A percentile compares a stretch with the other conserved stretches of the same genome.
phyloP scores from a whole-genome alignment of 2,329 filamentous ascomycete species.

The Penicillium capsulatum region DNA sequence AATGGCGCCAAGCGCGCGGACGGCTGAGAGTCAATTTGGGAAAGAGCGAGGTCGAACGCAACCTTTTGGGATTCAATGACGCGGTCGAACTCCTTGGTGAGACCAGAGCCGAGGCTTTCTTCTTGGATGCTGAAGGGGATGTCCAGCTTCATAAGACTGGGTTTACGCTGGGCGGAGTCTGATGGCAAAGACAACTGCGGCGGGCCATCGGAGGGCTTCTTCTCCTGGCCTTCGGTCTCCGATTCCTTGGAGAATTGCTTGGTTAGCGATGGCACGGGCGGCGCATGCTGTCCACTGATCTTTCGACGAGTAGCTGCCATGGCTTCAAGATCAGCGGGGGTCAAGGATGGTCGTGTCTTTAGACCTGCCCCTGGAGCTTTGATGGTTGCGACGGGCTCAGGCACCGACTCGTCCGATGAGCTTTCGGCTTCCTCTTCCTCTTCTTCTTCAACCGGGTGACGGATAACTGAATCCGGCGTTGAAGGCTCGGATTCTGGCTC shows the following conservation, averaged over 20 bases:
- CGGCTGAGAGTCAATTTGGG: slow-evolving; percentile 28
- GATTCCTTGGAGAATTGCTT: slow-evolving; percentile 23
- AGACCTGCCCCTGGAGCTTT: slow-evolving; percentile 81
- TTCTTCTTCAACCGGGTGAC: slow-evolving; percentile 60
- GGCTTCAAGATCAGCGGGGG: slow-evolving; percentile 73
- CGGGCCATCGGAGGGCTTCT: slow-evolving; percentile 13
- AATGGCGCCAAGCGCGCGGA: slow-evolving; percentile 9
- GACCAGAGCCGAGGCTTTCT: slow-evolving; percentile 71
- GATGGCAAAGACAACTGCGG: slow-evolving; percentile 24
- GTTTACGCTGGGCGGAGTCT: slow-evolving; percentile 52
- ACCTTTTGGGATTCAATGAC: slow-evolving; percentile 98
- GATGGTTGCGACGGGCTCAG: slow-evolving; percentile 81
- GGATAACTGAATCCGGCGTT: slow-evolving; percentile 87
- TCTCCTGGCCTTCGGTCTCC: slow-evolving; percentile 12
- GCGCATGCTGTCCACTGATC: slow-evolving; percentile 69
- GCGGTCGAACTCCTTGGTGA: slow-evolving; percentile 89
- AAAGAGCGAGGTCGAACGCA: slow-evolving; percentile 51
- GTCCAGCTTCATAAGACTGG: slow-evolving; percentile 76
- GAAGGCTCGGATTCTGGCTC: slow-evolving; percentile 58
- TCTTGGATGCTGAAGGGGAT: slow-evolving; percentile 66
- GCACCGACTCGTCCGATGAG: slow-evolving; percentile 57
- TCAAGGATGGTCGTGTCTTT: slow-evolving; percentile 83
- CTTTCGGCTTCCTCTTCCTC: slow-evolving; percentile 28
- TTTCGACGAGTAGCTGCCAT: slow-evolving; percentile 85
- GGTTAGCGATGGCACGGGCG: slow-evolving; percentile 26